Evolutionary conservation across 257 asterid species (phyloP), one percentile per base, ranked within the genome.

Genomic region (Paulownia fortunei): DNA sequence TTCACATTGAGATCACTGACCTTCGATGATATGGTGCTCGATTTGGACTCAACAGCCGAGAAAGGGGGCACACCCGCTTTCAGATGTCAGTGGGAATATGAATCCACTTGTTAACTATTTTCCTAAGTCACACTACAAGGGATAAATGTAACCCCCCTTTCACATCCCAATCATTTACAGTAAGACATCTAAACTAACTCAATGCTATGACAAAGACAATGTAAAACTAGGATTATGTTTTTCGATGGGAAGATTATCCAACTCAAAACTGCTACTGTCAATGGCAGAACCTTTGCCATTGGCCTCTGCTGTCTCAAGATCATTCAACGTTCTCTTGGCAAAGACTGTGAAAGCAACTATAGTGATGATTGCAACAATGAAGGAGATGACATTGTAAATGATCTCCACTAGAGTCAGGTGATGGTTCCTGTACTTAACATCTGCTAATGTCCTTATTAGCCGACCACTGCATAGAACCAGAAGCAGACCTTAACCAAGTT

Each of bases 391-490:
- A 60, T 92, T 84, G 88, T 88, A 88, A 74, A 90, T 65, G 65
- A 84, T 87, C 82, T 92, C 97, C 80, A 87, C 81, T 23, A 81
- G 75, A 55, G 97, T 92, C 37, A 89, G 70, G 27, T 79, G 83
- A 77, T 83, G 92, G 86, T 90, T 79, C 63, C 91, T 86, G 21
- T 87, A 88, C 82, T 92, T 54, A 42, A 88, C 91, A 72, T 92
- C 90, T 5, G 97, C 96, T 36, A 86, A 82, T 11, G 96, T 92
- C 80, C 90, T 83, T 47, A 92, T 88, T 52, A 90, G 85, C 47
- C 94, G 83, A 64, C 97, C 97, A 67, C 97, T 90, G 97, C 76
- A 85, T 32, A 78, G 30, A 71, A 72, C 34, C 36, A 46, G 18
- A 41, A 79, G 51, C 34, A 76, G 54, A 54, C 19, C 42, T n/a